These are phyloP conservation scores for Diaporthe sp. DNA, from an alignment of 2,329 filamentous ascomycete genomes.

Conservation along the genomic window DNA sequence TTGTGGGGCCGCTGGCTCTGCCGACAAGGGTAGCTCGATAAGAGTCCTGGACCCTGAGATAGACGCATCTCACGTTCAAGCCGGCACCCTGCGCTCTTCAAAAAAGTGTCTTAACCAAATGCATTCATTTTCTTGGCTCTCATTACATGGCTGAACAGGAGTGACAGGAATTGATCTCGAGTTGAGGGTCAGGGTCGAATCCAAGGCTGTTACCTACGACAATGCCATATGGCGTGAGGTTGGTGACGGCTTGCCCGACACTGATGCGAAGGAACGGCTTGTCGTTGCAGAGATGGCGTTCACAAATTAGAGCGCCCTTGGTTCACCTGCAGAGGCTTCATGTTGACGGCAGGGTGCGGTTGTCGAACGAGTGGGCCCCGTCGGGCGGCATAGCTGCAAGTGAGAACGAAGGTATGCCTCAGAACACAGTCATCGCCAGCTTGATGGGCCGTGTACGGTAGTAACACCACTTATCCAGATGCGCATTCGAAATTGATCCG, in stretches of 20 bases:
- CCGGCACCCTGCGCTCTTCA: not conserved
- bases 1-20: constrained; percentile 36
- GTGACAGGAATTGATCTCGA: not conserved
- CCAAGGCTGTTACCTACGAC: not conserved
- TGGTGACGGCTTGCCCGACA: constrained; percentile 10
- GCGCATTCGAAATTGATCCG: constrained; percentile 76
- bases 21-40: constrained; percentile 30
- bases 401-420: constrained; percentile 64
- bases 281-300: constrained; percentile 18
- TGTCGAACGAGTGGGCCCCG: constrained; percentile 86
- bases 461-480: constrained; percentile 56
- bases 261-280: not conserved
- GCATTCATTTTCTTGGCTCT: not conserved
- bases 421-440: not conserved
- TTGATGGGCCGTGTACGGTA: not conserved
- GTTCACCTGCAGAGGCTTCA: constrained; percentile 38
- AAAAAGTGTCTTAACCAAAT: not conserved
- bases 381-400: constrained; percentile 75
- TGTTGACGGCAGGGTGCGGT: constrained; percentile 54
- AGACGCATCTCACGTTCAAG: not conserved
- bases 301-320: not conserved
- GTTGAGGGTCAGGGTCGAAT: not conserved
- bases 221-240: constrained; percentile 37
- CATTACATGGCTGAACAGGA: not conserved
- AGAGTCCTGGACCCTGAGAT: constrained; percentile 28